Base-by-base conservation (phyloP, 768 basidiomycete species). In the Suillus paluster region DNA sequence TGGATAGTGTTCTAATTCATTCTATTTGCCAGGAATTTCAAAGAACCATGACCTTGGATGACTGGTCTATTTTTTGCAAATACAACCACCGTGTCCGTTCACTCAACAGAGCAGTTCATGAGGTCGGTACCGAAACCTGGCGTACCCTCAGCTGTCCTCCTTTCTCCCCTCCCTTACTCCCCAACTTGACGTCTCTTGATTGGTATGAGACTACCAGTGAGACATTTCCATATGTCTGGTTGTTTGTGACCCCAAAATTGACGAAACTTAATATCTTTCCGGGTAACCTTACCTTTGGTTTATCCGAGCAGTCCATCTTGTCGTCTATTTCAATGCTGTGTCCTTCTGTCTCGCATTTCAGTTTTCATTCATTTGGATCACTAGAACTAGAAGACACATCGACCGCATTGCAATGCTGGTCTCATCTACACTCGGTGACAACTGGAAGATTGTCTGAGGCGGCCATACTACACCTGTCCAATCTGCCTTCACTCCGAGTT, bases 51-150 rank as follows among this genome's bases (percentile, higher is more conserved):
- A 64, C 64, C 6, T 39, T 69, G 11, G 64, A 41, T 38, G 73
- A 73, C 56, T 73, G 72, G 72, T 61, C 64, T 21, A 61, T 65
- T 25, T 72, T 73, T 50, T 69, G 63, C n/a, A 63, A 39, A 54
- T 72, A 74, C 55, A 67, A 69, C 12, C 57, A 58, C 36, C 64
- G 72, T n/a, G 39, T 73, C 49, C 71, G 67, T 33, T 7, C 6
- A 33, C 21, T 73, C 39, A 30, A 10, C 7, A 41, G 50, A n/a
- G 8, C 60, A 12, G 61, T 39, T 15, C 23, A 55, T 58, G 1
- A 5, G 39, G 14, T 41, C 39, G 6, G 17, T 6, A 41, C 39
- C 2, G 41, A 41, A 7, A 17, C 19, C 19, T 41, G 41, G 41
- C 17, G 15, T 41, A 7, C 41, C 17, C 5, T 41, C 7, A 17